These are phyloP conservation scores for Cantharellus anzutake DNA, from an alignment of 768 basidiomycete genomes.

Conservation along the genomic window DNA sequence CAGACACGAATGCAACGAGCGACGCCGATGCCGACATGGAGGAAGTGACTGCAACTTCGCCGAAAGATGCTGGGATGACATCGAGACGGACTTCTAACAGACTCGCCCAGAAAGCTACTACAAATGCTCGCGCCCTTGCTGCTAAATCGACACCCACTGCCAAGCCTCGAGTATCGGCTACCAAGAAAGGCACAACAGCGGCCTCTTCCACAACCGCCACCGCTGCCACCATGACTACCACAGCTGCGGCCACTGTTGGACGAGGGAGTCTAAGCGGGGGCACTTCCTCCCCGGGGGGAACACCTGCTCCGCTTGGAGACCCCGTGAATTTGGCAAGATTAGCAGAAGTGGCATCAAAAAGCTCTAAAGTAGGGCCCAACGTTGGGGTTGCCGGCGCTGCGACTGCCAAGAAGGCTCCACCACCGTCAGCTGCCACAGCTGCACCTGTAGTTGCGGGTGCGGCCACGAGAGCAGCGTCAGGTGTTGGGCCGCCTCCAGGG, in stretches of 20 bases:
- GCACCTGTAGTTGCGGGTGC: neutral
- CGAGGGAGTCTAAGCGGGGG: neutral
- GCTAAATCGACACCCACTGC: neutral
- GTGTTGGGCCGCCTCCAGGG: neutral
- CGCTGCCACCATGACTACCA: neutral
- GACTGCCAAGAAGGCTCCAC: neutral
- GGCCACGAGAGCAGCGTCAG: neutral
- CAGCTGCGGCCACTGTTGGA: neutral
- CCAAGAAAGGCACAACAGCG: too few species aligned
- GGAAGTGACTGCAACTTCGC: neutral
- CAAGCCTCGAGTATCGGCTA: neutral
- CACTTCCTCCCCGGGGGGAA: neutral
- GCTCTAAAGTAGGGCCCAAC: neutral
- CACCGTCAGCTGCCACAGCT: constrained; percentile 3
- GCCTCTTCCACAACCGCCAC: neutral
- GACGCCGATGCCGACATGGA: too few species aligned
- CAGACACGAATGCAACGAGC: too few species aligned
- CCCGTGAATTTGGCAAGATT: neutral
- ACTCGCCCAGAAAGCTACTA: constrained; percentile 4
- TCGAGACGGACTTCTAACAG: constrained; percentile 3
- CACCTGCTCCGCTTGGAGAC: neutral
- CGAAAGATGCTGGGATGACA: neutral
- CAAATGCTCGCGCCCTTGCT: constrained; percentile 3
- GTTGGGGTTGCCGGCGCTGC: too few species aligned
- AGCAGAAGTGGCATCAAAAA: constrained; percentile 2